Evolutionary conservation across 306 rosid genomes (phyloP).

Genomic region (Geum urbanum): DNA sequence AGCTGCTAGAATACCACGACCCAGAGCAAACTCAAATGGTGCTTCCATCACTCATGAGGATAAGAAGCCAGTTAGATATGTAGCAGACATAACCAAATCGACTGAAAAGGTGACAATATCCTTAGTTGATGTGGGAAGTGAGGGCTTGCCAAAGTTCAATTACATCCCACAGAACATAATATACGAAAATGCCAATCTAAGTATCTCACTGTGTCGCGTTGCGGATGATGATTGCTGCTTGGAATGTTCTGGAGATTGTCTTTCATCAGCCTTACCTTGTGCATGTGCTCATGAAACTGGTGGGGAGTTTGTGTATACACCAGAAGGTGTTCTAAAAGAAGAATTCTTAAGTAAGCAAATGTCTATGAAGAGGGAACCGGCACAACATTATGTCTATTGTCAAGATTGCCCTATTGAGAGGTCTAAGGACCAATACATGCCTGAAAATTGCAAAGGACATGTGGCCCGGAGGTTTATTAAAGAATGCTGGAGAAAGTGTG

Average conservation of each 20-base stretch:
- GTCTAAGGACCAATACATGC: conserved; percentile 39
- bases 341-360: conserved; percentile 51
- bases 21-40: conserved; percentile 8
- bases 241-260: conserved; percentile 68
- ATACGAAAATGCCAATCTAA: conserved; percentile 67
- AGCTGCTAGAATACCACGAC: not conserved
- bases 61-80: conserved; percentile 14
- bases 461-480: conserved; percentile 66
- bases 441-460: conserved; percentile 81
- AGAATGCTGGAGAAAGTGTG: conserved; percentile 98
- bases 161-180: conserved; percentile 62
- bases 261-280: conserved; percentile 61
- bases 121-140: conserved; percentile 47
- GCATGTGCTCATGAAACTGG: conserved; percentile 93
- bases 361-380: conserved; percentile 47
- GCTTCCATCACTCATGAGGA: conserved; percentile 24
- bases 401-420: conserved; percentile 72
- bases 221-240: conserved; percentile 78
- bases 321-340: conserved; percentile 58
- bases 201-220: conserved; percentile 76
- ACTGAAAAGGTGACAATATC: conserved; percentile 64
- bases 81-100: conserved; percentile 68
- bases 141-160: conserved; percentile 61
- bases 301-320: conserved; percentile 86
- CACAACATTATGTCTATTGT: conserved; percentile 50